Evolutionary conservation across 768 basidiomycete genomes (phyloP).

Genomic region (Auriscalpium orientale): DNA sequence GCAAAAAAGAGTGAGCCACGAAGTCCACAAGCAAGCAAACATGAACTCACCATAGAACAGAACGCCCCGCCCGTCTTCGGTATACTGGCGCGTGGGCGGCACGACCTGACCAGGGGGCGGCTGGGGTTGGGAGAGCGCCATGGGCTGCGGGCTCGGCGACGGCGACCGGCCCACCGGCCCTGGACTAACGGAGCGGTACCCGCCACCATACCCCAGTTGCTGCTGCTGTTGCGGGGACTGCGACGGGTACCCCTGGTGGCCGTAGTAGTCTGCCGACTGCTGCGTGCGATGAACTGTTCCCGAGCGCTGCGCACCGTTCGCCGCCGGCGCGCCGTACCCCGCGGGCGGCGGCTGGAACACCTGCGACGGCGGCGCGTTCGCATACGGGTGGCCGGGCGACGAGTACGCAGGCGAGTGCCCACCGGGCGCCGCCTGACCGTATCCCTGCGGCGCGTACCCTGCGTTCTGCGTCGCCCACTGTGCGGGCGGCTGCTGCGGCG

Average conservation of each 20-base stretch:
- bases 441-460: conserved; percentile 6
- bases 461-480: conserved; percentile 2
- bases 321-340: conserved; percentile 15
- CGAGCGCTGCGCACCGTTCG: conserved; percentile 4
- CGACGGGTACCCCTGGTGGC: conserved; percentile 6
- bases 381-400: conserved; percentile 9
- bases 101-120: conserved; percentile 8
- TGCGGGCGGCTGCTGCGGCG: neutral
- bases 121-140: conserved; percentile 14
- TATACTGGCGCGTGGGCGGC: conserved; percentile 66
- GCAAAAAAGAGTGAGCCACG: conserved; percentile 6
- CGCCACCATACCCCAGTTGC: conserved; percentile 22
- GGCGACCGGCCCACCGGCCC: conserved; percentile 30
- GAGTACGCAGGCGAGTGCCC: conserved; percentile 5
- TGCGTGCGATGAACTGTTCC: neutral
- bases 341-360: neutral
- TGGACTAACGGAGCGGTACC: conserved; percentile 38
- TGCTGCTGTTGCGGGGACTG: conserved; percentile 5
- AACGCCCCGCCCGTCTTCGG: conserved; percentile 75
- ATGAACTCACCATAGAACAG: conserved; percentile 74
- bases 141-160: conserved; percentile 40
- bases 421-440: conserved; percentile 6
- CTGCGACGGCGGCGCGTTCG: conserved; percentile 10
- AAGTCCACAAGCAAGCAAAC: neutral
- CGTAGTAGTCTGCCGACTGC: conserved; percentile 6